Percentiles rank a stretch among this genome's conserved stretches.
Conservation (phyloP, 805 yeast genomes). For the Vanderwaltozyma yarrowii region DNA sequence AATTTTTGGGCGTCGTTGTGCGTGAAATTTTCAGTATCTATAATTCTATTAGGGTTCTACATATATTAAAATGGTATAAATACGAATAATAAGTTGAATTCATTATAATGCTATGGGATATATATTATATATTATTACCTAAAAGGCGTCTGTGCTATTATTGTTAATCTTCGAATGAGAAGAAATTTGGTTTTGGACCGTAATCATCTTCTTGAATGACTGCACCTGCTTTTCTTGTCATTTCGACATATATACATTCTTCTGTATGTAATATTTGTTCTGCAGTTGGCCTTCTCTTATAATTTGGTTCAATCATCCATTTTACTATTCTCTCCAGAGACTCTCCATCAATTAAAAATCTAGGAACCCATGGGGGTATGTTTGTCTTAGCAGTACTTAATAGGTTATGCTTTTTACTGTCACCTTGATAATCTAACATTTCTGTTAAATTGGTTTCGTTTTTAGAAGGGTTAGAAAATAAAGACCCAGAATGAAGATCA, state of each 20-base stretch:
- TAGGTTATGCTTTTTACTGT: not conserved
- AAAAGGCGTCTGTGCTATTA: no score
- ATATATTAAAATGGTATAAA: no score
- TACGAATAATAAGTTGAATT: no score
- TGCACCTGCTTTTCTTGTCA: slow-evolving; percentile 82
- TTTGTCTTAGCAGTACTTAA: not conserved
- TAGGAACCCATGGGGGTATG: slow-evolving; percentile 82
- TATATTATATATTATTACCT: no score
- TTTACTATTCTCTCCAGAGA: slow-evolving; percentile 71
- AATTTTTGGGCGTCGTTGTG: no score
- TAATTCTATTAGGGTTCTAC: no score
- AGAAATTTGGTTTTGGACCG: slow-evolving; percentile 64
- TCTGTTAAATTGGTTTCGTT: slow-evolving; percentile 21
- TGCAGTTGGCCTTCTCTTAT: slow-evolving; percentile 73
- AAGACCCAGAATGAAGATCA: slow-evolving; percentile 37
- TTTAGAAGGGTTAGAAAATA: slow-evolving; percentile 22
- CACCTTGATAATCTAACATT: slow-evolving; percentile 11
- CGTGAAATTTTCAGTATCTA: no score
- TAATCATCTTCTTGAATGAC: slow-evolving; percentile 91
- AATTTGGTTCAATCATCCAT: slow-evolving; percentile 85
- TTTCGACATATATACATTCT: slow-evolving; percentile 71
- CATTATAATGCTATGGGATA: not conserved
- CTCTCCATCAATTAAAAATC: slow-evolving; percentile 63
- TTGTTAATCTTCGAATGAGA: slow-evolving; percentile 7
- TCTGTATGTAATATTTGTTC: slow-evolving; percentile 53